Conservation (phyloP, 441 rosid species). For the Pelargonium exstipulatum region DNA sequence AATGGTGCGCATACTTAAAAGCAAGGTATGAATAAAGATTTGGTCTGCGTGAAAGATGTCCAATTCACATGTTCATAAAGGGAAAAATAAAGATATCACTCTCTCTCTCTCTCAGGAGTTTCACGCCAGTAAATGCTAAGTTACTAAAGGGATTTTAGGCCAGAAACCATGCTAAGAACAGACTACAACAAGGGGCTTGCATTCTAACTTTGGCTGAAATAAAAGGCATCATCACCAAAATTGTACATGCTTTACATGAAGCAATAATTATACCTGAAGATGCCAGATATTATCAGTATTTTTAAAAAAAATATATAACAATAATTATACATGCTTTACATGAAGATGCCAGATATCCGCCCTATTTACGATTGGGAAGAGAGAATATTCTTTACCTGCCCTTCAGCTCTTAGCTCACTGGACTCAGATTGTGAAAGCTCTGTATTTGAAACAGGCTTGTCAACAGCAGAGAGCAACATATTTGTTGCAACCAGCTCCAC, state of each 20-base stretch:
- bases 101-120: background rate
- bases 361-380: background rate
- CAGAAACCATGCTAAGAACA: background rate
- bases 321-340: background rate
- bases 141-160: background rate
- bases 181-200: background rate
- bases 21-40: background rate
- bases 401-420: slow-evolving; percentile 43
- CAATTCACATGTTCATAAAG: background rate
- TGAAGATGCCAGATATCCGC: background rate
- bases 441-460: slow-evolving; percentile 39
- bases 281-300: too few relatives aligned
- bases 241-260: too few relatives aligned
- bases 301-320: too few relatives aligned
- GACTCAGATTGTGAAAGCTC: slow-evolving; percentile 42
- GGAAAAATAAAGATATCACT: background rate
- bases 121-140: background rate
- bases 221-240: background rate
- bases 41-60: background rate
- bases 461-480: slow-evolving; percentile 68
- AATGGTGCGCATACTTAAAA: background rate
- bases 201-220: background rate
- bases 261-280: too few relatives aligned
- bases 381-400: slow-evolving; percentile 44
- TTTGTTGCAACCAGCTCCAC: slow-evolving; percentile 88